Evolutionary conservation across 2,329 filamentous ascomycete genomes (phyloP).

Genomic region (Alternaria infectoria): DNA sequence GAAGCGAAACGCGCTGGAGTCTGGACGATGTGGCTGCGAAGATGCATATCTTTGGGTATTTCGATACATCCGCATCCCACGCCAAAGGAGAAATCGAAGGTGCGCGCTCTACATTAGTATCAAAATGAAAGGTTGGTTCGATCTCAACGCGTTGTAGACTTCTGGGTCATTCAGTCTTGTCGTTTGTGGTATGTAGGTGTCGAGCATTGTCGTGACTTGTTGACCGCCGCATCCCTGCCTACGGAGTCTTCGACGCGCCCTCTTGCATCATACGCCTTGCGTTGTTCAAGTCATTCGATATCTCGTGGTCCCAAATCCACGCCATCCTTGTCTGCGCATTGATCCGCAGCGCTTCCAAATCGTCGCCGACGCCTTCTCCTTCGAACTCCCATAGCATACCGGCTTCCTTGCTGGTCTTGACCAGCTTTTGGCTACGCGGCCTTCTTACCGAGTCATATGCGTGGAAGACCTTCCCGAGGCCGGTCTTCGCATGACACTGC

Average conservation of each 20-base stretch:
- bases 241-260: neutral
- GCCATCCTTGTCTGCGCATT: constrained; percentile 41
- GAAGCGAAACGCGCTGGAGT: neutral
- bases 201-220: no score
- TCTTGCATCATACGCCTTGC: constrained; percentile 18
- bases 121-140: no score
- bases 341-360: constrained; percentile 40
- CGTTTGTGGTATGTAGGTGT: no score
- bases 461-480: constrained; percentile 43
- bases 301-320: constrained; percentile 52
- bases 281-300: constrained; percentile 38
- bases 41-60: no score
- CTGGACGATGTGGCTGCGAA: neutral
- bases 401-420: constrained; percentile 48
- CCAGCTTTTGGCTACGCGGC: constrained; percentile 49
- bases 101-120: no score
- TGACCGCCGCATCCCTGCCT: neutral
- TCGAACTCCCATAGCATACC: constrained; percentile 52
- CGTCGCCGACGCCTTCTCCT: constrained; percentile 35
- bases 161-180: no score
- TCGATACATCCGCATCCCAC: no score
- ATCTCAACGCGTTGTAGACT: no score
- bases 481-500: constrained; percentile 9
- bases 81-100: no score
- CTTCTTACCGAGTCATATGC: constrained; percentile 50